These are phyloP conservation scores for Zoysia pacifica DNA, from an alignment of 176 grass and related monocot genomes.

Conservation along the genomic window DNA sequence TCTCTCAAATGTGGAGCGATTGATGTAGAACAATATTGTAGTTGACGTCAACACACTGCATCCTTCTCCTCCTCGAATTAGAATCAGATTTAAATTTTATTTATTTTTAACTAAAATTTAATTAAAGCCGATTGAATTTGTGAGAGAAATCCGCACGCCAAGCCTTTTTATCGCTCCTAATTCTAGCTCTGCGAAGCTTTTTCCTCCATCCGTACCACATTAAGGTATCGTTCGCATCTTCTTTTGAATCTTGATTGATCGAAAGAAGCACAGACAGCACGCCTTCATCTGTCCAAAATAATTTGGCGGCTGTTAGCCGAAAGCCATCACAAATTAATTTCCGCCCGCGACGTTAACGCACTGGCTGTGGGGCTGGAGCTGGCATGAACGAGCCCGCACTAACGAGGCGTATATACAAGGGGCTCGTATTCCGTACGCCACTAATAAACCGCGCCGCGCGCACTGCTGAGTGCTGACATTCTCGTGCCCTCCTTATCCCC, in stretches of 20 bases:
- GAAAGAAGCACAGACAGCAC: too few species aligned
- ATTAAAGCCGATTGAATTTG: too few species aligned
- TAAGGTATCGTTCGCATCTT: background rate
- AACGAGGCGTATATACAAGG: background rate
- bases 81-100: too few species aligned
- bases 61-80: background rate
- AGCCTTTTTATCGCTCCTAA: too few species aligned
- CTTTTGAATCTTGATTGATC: too few species aligned
- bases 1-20: background rate
- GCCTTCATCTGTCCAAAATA: too few species aligned
- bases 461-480: background rate
- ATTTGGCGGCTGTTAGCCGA: background rate
- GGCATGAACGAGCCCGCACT: background rate
- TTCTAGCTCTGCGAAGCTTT: background rate
- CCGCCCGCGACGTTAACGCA: background rate
- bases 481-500: slow-evolving; percentile 21
- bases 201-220: background rate
- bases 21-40: background rate
- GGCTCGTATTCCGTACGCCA: background rate
- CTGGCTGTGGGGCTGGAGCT: too few species aligned
- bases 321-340: background rate
- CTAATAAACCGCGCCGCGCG: background rate
- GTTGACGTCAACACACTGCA: background rate
- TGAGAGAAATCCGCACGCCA: too few species aligned
- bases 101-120: too few species aligned